Base-by-base conservation (phyloP, 164 flowering plant genomes). In the Tinospora cordifolia region DNA sequence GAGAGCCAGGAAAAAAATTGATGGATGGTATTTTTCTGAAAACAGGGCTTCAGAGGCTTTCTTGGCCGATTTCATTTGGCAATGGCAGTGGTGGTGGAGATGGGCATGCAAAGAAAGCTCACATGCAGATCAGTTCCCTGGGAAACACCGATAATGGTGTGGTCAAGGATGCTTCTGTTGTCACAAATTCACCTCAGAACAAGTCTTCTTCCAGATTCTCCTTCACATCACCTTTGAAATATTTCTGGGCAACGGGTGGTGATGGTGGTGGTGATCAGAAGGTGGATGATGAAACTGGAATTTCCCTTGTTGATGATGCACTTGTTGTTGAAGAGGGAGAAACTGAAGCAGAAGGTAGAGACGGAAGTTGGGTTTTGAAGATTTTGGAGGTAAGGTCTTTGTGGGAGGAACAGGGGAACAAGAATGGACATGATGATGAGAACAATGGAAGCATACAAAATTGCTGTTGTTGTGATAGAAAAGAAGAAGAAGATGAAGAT, bases 331-430 rank as follows among this genome's bases (percentile, higher is more conserved):
- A 80, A 65, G 25, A 73, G 68, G 21, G 68, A 26, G 68, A 58
- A 30, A n/a, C n/a, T n/a, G n/a, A n/a, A n/a, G 71, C 21, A 47
- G 65, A 36, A 26, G 24, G 64, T 63, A 49, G 44, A n/a, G 66
- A 74, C 19, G 86, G 69, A 76, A 91, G 84, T 74, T 90, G 96
- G 93, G 88, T 90, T 10, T 72, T 85, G 81, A 89, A 88, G 84
- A 90, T 93, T 72, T 75, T 91, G 71, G 87, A 81, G 24, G 80
- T 87, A 0, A 76, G 77, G 71, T 82, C 89, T 17, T 63, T 86
- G 30, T 81, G 91, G 89, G 67, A 65, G 47, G 81, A 79, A 22
- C 63, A 54, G 77, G 64, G 68, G 58, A 63, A n/a, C n/a, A n/a
- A 47, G 68, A 71, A 60, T 22, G 62, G 34, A 19, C 69, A 58